Evolutionary conservation across 2,329 filamentous ascomycete genomes (phyloP).

Genomic region (Periconia digitata): DNA sequence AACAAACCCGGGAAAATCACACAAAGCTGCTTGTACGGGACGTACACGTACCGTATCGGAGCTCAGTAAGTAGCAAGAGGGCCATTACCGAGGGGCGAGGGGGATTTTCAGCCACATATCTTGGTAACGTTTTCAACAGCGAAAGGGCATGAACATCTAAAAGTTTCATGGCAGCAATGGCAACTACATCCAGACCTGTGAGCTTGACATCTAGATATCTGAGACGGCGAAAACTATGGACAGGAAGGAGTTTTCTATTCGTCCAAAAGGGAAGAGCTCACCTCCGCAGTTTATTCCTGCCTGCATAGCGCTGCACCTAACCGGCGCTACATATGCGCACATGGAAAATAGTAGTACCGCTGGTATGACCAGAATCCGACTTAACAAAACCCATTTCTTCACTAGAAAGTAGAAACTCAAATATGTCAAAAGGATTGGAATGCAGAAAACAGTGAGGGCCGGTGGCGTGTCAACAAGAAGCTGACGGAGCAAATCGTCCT

Average conservation of each 20-base stretch:
- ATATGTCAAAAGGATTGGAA: conserved; percentile 12
- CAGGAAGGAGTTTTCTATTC: neutral
- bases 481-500: conserved; percentile 11
- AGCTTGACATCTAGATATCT: no score
- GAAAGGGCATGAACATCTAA: conserved; percentile 46
- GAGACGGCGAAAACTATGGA: neutral
- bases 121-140: conserved; percentile 35
- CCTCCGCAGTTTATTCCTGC: conserved; percentile 15
- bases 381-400: conserved; percentile 3
- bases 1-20: no score
- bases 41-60: no score
- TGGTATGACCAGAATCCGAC: conserved; percentile 5
- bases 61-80: conserved; percentile 43
- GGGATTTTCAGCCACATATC: conserved; percentile 28
- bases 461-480: conserved; percentile 13
- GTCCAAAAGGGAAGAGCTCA: conserved; percentile 6
- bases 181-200: conserved; percentile 23
- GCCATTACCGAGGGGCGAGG: conserved; percentile 10
- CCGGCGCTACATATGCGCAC: conserved; percentile 10
- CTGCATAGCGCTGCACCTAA: conserved; percentile 11
- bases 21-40: no score
- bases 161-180: conserved; percentile 44
- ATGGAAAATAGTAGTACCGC: conserved; percentile 13
- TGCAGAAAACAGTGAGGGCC: conserved; percentile 7
- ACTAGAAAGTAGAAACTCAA: conserved; percentile 10